Percentiles rank a stretch among this genome's conserved stretches.
Evolutionary conservation across 371 early-diverging fungal genomes (phyloP).

Genomic region (Mortierella sp.): DNA sequence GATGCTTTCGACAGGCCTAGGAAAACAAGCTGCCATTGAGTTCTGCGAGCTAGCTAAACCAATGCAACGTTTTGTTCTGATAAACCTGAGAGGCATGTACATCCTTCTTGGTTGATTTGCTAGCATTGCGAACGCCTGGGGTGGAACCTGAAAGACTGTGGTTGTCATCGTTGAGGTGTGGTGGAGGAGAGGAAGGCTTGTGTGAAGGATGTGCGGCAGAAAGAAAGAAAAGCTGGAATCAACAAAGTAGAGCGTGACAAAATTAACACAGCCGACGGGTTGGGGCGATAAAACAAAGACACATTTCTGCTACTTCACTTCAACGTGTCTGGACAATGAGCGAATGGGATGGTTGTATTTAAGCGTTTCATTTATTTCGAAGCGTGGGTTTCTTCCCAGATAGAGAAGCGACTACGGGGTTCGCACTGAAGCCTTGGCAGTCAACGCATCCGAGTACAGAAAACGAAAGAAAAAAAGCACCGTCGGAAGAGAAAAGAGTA

Average conservation of each 20-base stretch:
- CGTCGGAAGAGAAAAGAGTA: background rate
- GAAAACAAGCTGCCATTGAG: no score
- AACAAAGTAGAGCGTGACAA: background rate
- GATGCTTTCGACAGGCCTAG: no score
- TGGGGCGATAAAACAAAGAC: no score
- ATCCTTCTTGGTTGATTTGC: background rate
- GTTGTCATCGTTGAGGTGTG: background rate
- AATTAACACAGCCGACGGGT: no score
- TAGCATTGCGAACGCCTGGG: background rate
- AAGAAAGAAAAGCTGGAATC: background rate
- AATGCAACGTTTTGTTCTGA: no score
- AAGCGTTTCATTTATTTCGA: no score
- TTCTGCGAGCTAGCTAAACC: no score
- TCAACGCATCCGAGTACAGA: background rate
- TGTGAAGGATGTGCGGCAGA: background rate
- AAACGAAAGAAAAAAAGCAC: background rate
- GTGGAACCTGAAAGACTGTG: background rate
- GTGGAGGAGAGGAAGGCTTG: background rate
- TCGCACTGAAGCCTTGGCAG: slow-evolving; percentile 35
- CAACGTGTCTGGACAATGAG: no score
- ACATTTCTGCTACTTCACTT: no score
- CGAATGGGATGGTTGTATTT: no score
- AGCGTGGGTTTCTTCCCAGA: no score
- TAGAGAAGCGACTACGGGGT: background rate
- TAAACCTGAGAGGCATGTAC: background rate